These are phyloP conservation scores for Paramyrothecium sp. DNA, from an alignment of 2,329 filamentous ascomycete genomes.

Conservation along the genomic window DNA sequence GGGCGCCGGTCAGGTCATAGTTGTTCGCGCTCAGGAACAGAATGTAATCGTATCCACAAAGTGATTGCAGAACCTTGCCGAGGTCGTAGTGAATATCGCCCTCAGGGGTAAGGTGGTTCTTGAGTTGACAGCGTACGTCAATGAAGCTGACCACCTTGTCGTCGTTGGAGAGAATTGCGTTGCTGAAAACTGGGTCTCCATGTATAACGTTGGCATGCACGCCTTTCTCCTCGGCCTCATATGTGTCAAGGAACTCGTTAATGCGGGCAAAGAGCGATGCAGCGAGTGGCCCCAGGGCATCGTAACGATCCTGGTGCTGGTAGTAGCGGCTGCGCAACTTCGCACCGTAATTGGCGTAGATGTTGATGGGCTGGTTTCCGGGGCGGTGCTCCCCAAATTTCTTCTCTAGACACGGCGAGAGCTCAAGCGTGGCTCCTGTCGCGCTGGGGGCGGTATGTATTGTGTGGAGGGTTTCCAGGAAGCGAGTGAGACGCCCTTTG, in stretches of 20 bases:
- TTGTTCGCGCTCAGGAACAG: slow-evolving; percentile 20
- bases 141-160: slow-evolving; percentile 24
- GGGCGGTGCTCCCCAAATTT: slow-evolving; percentile 19
- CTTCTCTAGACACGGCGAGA: slow-evolving; percentile 15
- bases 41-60: slow-evolving; percentile 27
- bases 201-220: slow-evolving; percentile 22
- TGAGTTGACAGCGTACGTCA: slow-evolving; percentile 26
- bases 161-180: slow-evolving; percentile 23
- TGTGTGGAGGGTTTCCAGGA: slow-evolving; percentile 20
- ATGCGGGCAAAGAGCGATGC: slow-evolving; percentile 19
- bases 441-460: too few relatives aligned
- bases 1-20: slow-evolving; percentile 7
- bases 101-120: slow-evolving; percentile 20
- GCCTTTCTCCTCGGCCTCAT: slow-evolving; percentile 25
- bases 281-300: slow-evolving; percentile 19
- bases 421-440: slow-evolving; percentile 14
- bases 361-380: slow-evolving; percentile 17
- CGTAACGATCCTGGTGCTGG: slow-evolving; percentile 16
- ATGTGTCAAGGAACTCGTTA: slow-evolving; percentile 23
- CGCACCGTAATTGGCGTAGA: too few relatives aligned
- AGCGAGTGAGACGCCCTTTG: slow-evolving; percentile 19
- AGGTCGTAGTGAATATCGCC: slow-evolving; percentile 28
- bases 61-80: slow-evolving; percentile 26
- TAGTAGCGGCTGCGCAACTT: slow-evolving; percentile 11
- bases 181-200: slow-evolving; percentile 28